Evolutionary conservation across 2,329 filamentous ascomycete species (phyloP).

Genomic region (Rutstroemia sp.): DNA sequence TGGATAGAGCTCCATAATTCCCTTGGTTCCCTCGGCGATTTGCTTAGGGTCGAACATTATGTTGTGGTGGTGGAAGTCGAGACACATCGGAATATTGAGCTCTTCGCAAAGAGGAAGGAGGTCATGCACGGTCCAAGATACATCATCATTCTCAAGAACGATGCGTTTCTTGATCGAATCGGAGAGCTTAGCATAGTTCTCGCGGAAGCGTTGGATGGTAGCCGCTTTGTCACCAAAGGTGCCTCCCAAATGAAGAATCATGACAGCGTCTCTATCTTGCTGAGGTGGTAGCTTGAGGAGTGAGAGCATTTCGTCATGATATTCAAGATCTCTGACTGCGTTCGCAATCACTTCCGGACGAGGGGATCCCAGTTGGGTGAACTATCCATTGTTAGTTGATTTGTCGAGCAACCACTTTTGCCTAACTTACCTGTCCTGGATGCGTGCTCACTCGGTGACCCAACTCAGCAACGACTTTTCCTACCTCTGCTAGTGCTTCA

Average conservation of each 20-base stretch:
- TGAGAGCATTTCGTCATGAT: constrained; percentile 78
- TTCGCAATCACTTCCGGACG: constrained; percentile 68
- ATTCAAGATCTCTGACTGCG: constrained; percentile 74
- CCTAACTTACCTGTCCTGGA: constrained; percentile 56
- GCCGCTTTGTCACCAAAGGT: constrained; percentile 68
- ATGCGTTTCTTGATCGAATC: constrained; percentile 69
- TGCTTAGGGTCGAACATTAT: constrained; percentile 72
- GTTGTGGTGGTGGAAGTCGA: constrained; percentile 95
- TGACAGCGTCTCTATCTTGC: constrained; percentile 76
- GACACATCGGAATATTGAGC: constrained; percentile 84
- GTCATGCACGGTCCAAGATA: constrained; percentile 88
- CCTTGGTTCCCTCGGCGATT: constrained; percentile 75
- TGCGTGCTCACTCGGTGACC: constrained; percentile 85
- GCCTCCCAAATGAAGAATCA: constrained; percentile 92
- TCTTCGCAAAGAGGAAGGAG: constrained; percentile 85
- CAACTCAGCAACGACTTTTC: constrained; percentile 66
- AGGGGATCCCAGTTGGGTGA: constrained; percentile 84
- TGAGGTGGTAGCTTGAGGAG: constrained; percentile 72
- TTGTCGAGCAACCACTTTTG: not conserved
- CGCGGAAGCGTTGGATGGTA: constrained; percentile 45
- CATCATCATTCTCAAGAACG: constrained; percentile 91
- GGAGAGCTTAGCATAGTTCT: constrained; percentile 48
- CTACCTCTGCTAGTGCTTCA: constrained; percentile 67
- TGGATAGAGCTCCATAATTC: constrained; percentile 68
- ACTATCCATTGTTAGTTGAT: constrained; percentile 33